Conservation (phyloP, 495 filamentous ascomycete genomes). For the Hypomontagnella monticulosa region DNA sequence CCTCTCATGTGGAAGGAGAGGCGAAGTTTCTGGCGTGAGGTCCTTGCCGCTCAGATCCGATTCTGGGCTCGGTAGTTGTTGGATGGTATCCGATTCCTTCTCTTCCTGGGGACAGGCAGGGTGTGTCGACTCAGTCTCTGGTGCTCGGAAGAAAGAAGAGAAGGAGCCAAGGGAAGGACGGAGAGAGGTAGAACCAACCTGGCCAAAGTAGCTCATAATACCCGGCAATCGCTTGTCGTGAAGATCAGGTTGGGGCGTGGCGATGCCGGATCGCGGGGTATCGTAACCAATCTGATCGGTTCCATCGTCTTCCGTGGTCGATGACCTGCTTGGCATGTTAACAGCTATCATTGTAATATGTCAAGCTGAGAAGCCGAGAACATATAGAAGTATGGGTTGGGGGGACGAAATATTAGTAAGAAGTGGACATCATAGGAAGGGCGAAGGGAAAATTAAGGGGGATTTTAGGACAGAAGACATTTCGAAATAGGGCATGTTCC, state of each 20-base stretch:
- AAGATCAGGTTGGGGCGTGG: constrained; percentile 88
- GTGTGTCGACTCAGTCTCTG: constrained; percentile 49
- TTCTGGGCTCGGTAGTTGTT: constrained; percentile 34
- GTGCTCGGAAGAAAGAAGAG: constrained; percentile 51
- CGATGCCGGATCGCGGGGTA: constrained; percentile 83
- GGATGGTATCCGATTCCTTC: constrained; percentile 45
- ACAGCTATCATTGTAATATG: constrained; percentile 46
- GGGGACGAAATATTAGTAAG: constrained; percentile 38
- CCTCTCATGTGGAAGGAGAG: constrained; percentile 64
- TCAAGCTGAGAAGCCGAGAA: constrained; percentile 1
- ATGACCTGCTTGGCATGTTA: constrained; percentile 60
- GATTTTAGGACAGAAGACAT: constrained; percentile 32
- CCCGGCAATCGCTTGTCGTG: constrained; percentile 90
- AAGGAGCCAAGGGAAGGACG: constrained; percentile 48
- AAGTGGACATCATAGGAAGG: constrained; percentile 37
- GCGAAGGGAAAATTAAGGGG: constrained; percentile 15
- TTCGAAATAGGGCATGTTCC: constrained; percentile 19
- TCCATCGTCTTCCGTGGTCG: constrained; percentile 70
- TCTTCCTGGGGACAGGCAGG: constrained; percentile 48
- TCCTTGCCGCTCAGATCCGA: constrained; percentile 44
- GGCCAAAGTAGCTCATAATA: constrained; percentile 93
- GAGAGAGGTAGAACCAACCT: constrained; percentile 83
- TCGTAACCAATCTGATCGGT: constrained; percentile 82
- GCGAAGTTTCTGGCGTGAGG: constrained; percentile 53
- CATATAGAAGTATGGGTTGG: constrained; percentile 19